Conservation (phyloP, 306 rosid species). For the Prunus padus region DNA sequence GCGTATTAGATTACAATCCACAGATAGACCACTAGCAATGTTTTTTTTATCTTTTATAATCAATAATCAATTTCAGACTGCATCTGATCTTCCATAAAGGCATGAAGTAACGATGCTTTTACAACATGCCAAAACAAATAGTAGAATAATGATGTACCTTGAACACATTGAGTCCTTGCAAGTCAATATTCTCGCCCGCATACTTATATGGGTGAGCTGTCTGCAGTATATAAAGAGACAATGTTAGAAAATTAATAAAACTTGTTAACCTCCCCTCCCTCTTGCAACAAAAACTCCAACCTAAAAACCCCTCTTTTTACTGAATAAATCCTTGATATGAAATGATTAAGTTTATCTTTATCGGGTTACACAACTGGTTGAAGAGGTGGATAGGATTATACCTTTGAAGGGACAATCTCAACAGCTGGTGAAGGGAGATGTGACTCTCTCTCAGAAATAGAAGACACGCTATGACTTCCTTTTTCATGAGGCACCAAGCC, state of each 20-base stretch:
- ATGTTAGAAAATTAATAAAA: constrained; percentile 4
- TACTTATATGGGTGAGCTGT: constrained; percentile 69
- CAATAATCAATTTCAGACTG: neutral
- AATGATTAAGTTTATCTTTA: neutral
- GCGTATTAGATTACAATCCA: neutral
- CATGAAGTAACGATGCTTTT: neutral
- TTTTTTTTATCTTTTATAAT: neutral
- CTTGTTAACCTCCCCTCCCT: neutral
- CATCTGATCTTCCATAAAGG: neutral
- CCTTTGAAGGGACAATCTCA: constrained; percentile 94
- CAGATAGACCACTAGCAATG: neutral
- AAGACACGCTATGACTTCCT: constrained; percentile 57
- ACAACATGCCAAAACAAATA: neutral
- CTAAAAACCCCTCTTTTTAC: neutral
- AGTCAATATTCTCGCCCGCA: constrained; percentile 67
- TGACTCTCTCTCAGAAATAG: constrained; percentile 62
- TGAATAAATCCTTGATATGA: neutral
- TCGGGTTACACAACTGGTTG: neutral
- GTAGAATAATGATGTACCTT: constrained; percentile 49
- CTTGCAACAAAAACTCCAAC: neutral
- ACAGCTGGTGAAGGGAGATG: constrained; percentile 81
- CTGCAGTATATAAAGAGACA: constrained; percentile 31
- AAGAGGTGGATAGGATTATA: constrained; percentile 23
- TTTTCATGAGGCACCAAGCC: constrained; percentile 74
- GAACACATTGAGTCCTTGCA: constrained; percentile 56